phyloP scores from a whole-genome alignment of 768 basidiomycete species.

The Xerocomellus chrysenteron region DNA sequence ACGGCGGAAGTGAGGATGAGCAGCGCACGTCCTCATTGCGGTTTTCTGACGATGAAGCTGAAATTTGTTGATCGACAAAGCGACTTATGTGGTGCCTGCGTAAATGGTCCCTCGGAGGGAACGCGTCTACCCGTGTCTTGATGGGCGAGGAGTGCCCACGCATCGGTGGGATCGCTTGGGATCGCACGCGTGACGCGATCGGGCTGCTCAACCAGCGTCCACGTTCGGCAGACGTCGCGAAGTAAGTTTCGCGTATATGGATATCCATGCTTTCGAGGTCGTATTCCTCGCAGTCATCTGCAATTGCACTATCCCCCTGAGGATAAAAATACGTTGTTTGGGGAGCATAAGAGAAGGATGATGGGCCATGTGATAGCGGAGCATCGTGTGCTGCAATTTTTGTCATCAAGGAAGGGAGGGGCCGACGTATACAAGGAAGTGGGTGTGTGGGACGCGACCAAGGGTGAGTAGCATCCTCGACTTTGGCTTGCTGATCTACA shows the following conservation, averaged over 20 bases:
- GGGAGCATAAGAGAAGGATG: neutral
- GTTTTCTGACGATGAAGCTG: slow-evolving; percentile 1
- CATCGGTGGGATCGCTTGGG: slow-evolving; percentile 11
- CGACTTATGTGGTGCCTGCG: neutral
- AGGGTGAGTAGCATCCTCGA: neutral
- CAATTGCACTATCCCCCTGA: slow-evolving; percentile 14
- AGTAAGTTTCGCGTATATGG: slow-evolving; percentile 48
- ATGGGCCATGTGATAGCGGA: neutral
- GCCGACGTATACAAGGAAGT: neutral
- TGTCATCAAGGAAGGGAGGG: slow-evolving; percentile 21
- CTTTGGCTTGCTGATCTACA: neutral
- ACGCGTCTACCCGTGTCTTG: slow-evolving; percentile 6
- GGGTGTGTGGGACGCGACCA: slow-evolving; percentile 4
- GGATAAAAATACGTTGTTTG: slow-evolving; percentile 3
- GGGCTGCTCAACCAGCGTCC: slow-evolving; percentile 59
- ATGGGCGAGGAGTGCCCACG: slow-evolving; percentile 27
- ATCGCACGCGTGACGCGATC: slow-evolving; percentile 27
- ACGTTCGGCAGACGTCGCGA: slow-evolving; percentile 56
- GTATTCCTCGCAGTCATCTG: slow-evolving; percentile 27
- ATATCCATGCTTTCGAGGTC: slow-evolving; percentile 35
- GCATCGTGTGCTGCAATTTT: slow-evolving; percentile 10
- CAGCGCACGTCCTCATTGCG: slow-evolving; percentile 19
- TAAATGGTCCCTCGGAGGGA: slow-evolving; percentile 2
- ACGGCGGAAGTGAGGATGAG: slow-evolving; percentile 35
- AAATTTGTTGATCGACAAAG: neutral